Percentiles rank a stretch among this genome's conserved stretches.
These are phyloP conservation scores for Nicotiana tabacum DNA, from an alignment of 257 asterid species.

Conservation along the genomic window DNA sequence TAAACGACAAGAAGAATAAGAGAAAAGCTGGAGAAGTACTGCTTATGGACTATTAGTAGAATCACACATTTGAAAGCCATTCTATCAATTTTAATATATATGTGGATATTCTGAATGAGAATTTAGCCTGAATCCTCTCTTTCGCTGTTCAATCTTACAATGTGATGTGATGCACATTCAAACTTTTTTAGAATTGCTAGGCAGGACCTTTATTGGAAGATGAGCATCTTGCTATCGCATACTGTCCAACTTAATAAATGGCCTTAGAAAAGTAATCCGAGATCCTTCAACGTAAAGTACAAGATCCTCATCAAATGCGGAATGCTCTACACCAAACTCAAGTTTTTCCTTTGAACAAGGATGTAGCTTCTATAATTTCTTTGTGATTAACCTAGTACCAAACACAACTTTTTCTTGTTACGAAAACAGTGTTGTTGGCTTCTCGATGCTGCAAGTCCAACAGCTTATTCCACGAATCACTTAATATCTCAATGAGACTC, in stretches of 20 bases:
- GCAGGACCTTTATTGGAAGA: not conserved
- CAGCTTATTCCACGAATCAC: not conserved
- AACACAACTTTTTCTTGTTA: not conserved
- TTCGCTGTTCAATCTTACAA: not conserved
- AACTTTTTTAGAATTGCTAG: not conserved
- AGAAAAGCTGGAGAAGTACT: not conserved
- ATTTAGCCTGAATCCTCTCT: not conserved
- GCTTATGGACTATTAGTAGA: not conserved
- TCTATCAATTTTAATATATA: not conserved
- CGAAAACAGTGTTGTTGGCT: not conserved
- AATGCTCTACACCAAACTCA: not conserved
- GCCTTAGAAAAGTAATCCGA: not conserved
- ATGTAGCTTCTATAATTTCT: not conserved
- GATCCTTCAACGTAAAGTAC: not conserved
- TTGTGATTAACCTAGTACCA: not conserved
- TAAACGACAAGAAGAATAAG: not conserved
- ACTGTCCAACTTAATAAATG: not conserved
- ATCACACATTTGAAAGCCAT: not conserved
- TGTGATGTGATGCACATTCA: not conserved
- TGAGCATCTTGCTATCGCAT: not conserved
- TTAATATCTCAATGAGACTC: not conserved
- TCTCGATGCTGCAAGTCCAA: not conserved
- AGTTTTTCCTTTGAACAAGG: not conserved
- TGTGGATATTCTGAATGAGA: not conserved
- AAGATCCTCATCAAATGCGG: not conserved